A percentile compares a stretch with the other conserved stretches of the same genome.
These are phyloP conservation scores for Bimuria novae-zelandiae DNA, from an alignment of 2,329 filamentous ascomycete genomes.

Conservation along the genomic window DNA sequence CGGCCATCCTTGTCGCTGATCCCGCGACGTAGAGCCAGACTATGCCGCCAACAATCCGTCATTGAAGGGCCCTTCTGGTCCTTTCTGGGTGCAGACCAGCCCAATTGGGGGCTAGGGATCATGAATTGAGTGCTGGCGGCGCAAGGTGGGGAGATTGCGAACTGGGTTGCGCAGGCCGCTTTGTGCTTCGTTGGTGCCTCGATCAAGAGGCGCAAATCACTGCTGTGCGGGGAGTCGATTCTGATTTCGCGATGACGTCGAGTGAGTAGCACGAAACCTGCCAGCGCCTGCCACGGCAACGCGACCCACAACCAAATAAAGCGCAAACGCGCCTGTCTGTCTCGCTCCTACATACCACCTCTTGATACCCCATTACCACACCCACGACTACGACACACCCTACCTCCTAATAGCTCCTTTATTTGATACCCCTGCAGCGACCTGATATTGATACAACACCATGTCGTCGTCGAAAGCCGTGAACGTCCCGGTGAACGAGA, in stretches of 20 bases:
- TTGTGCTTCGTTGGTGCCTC: not conserved
- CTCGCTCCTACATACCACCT: constrained; percentile 1
- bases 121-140: not conserved
- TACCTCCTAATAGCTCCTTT: not conserved
- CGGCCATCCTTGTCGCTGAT: constrained; percentile 1
- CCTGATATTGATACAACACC: constrained; percentile 7
- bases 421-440: constrained; percentile 14
- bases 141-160: not conserved
- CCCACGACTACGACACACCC: not conserved
- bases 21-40: not conserved
- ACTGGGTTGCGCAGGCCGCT: not conserved
- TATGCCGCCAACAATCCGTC: too few relatives aligned
- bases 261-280: constrained; percentile 3
- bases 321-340: not conserved
- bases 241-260: constrained; percentile 13
- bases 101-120: not conserved
- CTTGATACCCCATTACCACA: constrained; percentile 7
- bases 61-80: not conserved
- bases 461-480: constrained; percentile 50
- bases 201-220: not conserved
- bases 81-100: not conserved
- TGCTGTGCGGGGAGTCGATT: not conserved
- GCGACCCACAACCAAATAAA: constrained; percentile 13
- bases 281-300: constrained; percentile 12
- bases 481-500: constrained; percentile 73